Percentiles rank a stretch among this genome's conserved stretches.
Evolutionary conservation across 2,329 filamentous ascomycete species (phyloP).

Genomic region (Alternaria sp.): DNA sequence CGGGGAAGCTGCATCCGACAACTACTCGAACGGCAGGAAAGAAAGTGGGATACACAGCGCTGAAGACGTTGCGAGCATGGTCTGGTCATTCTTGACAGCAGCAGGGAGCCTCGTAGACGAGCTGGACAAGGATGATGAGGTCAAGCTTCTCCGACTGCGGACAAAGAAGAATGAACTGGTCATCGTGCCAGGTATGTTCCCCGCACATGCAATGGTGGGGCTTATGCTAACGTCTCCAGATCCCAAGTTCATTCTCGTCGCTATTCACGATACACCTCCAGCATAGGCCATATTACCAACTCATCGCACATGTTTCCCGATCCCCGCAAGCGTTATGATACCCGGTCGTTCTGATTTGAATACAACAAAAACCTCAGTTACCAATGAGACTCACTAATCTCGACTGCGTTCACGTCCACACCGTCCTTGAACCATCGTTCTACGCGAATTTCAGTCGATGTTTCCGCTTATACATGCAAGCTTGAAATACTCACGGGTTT

Average conservation of each 20-base stretch:
- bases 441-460: constrained; percentile 21
- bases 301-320: background rate
- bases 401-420: constrained; percentile 72
- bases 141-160: constrained; percentile 76
- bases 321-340: constrained; percentile 31
- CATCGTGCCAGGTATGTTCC: constrained; percentile 70
- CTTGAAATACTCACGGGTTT: constrained; percentile 48
- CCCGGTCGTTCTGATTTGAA: constrained; percentile 17
- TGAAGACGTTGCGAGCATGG: constrained; percentile 77
- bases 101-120: constrained; percentile 75
- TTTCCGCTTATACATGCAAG: background rate
- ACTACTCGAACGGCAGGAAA: constrained; percentile 45
- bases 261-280: constrained; percentile 81
- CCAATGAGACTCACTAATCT: constrained; percentile 75
- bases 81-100: constrained; percentile 77
- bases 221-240: constrained; percentile 55
- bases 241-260: constrained; percentile 77
- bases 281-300: constrained; percentile 54
- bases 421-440: constrained; percentile 76
- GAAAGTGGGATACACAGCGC: constrained; percentile 65
- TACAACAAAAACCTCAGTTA: constrained; percentile 26
- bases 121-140: constrained; percentile 78
- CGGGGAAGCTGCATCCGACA: constrained; percentile 39
- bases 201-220: background rate
- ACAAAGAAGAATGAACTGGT: constrained; percentile 88